Base-by-base conservation (phyloP, 1,284 basidiomycete genomes). In the Dichomitus squalens region DNA sequence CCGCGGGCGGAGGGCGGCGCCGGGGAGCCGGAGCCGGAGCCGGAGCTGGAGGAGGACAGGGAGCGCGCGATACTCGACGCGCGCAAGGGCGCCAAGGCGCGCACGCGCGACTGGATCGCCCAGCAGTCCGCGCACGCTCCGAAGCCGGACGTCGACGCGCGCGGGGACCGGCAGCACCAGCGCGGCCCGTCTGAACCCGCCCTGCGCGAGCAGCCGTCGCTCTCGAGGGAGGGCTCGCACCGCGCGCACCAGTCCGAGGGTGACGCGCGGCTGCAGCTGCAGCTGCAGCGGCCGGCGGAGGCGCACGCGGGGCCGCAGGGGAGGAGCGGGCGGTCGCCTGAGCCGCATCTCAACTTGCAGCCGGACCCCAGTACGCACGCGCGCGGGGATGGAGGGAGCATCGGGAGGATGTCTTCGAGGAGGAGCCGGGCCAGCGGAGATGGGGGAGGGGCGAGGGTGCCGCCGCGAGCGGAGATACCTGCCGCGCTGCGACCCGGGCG, bases 101-200 rank as follows among this genome's bases (percentile, higher is more conserved):
- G 61, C 48, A 60, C 58, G 53, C 58, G 53, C 52, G 61, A 63
- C 49, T 63, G 61, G 61, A 48, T 63, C 58, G 56, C 55, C 49
- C 12, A 53, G 48, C 61, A 51, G 20, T 41, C 40, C 46, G n/a
- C n/a, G n/a, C n/a, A n/a, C n/a, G n/a, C n/a, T n/a, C n/a, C n/a
- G n/a, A n/a, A n/a, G n/a, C n/a, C n/a, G n/a, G n/a, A n/a, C n/a
- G n/a, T n/a, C n/a, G n/a, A 47, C 34, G 36, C 35, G 16, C 16
- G 16, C 8, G 25, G 16, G 33, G 29, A 41, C 50, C 18, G 29
- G 29, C 40, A 27, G 16, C 18, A 20, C 41, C 39, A 49, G 8
- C 21, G 34, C 33, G 39, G 23, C 18, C 31, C 20, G 33, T 11
- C 7, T 16, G 47, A 23, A 8, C 47, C 14, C 20, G 47, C 6